Evolutionary conservation across 495 filamentous ascomycete species (phyloP).

Genomic region (Umbilicaria muhlenbergii): DNA sequence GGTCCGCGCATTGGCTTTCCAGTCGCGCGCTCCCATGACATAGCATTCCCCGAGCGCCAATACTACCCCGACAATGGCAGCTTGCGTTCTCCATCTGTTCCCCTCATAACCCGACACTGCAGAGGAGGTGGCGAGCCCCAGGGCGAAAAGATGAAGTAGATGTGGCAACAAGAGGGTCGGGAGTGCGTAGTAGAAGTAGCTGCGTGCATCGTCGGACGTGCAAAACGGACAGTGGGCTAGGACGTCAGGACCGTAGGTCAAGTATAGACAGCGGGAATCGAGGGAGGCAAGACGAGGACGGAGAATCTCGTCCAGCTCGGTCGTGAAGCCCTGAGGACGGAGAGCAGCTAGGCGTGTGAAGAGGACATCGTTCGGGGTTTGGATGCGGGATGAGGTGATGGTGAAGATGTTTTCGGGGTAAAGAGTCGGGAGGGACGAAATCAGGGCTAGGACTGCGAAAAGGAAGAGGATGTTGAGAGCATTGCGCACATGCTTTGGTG

Average conservation of each 20-base stretch:
- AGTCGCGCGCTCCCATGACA: slow-evolving; percentile 41
- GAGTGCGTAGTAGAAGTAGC: slow-evolving; percentile 68
- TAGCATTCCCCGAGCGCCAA: slow-evolving; percentile 52
- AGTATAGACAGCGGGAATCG: slow-evolving; percentile 63
- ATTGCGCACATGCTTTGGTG: slow-evolving; percentile 26
- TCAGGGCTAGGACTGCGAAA: slow-evolving; percentile 37
- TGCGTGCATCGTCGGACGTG: slow-evolving; percentile 49
- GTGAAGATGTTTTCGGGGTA: slow-evolving; percentile 69
- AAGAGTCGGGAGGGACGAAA: slow-evolving; percentile 50
- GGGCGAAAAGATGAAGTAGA: slow-evolving; percentile 51
- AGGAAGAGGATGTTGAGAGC: slow-evolving; percentile 47
- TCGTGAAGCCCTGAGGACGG: slow-evolving; percentile 39
- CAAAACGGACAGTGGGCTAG: slow-evolving; percentile 70
- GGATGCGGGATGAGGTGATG: slow-evolving; percentile 62
- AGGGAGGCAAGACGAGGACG: slow-evolving; percentile 49
- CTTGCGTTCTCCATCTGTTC: slow-evolving; percentile 50
- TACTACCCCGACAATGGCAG: slow-evolving; percentile 44
- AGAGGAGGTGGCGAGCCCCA: slow-evolving; percentile 48
- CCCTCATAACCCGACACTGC: slow-evolving; percentile 39
- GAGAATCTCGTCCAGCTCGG: slow-evolving; percentile 44
- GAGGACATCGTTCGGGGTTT: slow-evolving; percentile 70
- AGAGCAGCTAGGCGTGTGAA: slow-evolving; percentile 59
- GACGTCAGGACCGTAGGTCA: slow-evolving; percentile 61
- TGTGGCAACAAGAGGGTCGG: slow-evolving; percentile 63
- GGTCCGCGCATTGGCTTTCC: slow-evolving; percentile 39